phyloP scores from a whole-genome alignment of 2,329 filamentous ascomycete species.

The Aspergillus sp. region DNA sequence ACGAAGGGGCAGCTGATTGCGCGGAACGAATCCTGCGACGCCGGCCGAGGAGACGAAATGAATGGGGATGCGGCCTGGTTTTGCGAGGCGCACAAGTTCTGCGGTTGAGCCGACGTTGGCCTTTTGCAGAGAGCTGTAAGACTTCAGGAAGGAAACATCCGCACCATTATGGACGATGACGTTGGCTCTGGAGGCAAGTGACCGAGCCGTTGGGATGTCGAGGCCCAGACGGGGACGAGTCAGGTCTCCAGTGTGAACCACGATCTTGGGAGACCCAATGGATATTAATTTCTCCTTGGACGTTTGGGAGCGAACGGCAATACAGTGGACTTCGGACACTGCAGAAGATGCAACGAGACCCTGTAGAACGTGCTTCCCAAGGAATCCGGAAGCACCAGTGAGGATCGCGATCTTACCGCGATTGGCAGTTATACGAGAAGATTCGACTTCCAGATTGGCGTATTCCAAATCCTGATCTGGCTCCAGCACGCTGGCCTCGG shows the following conservation, averaged over 20 bases:
- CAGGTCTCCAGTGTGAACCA: constrained; percentile 38
- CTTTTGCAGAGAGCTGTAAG: constrained; percentile 25
- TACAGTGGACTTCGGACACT: constrained; percentile 44
- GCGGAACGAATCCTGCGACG: constrained; percentile 12
- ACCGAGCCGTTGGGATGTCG: constrained; percentile 23
- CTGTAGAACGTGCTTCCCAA: constrained; percentile 42
- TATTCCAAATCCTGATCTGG: too few relatives aligned
- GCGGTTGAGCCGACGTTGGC: constrained; percentile 29
- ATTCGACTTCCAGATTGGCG: too few relatives aligned
- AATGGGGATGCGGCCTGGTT: constrained; percentile 24
- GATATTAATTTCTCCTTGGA: too few relatives aligned
- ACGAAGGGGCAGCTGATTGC: too few relatives aligned
- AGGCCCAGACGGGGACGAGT: constrained; percentile 39
- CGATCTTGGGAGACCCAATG: neutral
- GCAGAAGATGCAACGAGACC: constrained; percentile 31
- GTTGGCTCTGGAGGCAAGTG: constrained; percentile 34
- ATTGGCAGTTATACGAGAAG: too few relatives aligned
- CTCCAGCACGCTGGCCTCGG: too few relatives aligned
- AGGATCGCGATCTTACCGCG: constrained; percentile 6
- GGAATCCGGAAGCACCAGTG: constrained; percentile 36
- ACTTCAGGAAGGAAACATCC: constrained; percentile 30
- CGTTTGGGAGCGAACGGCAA: constrained; percentile 32
- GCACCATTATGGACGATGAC: constrained; percentile 57
- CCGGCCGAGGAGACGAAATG: constrained; percentile 33
- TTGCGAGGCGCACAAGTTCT: constrained; percentile 21